A percentile compares a stretch with the other conserved stretches of the same genome.
Evolutionary conservation across 2,329 filamentous ascomycete species (phyloP).

Genomic region (Zasmidium citrigriseum): DNA sequence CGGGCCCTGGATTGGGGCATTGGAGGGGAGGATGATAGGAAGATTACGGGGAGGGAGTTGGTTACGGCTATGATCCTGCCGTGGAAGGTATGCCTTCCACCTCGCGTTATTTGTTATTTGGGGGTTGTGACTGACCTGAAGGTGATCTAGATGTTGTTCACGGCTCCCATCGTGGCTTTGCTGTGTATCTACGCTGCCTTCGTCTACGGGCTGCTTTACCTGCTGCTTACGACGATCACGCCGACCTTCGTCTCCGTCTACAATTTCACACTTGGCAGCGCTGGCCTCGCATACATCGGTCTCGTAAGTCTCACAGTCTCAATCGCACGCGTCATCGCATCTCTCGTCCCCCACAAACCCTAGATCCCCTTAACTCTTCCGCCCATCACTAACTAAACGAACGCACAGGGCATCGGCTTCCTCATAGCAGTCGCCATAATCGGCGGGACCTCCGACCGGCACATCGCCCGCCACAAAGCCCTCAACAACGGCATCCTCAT

Average conservation of each 20-base stretch:
- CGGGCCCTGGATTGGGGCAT: not conserved
- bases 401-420: conserved; percentile 1
- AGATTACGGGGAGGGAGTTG: not conserved
- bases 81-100: not conserved
- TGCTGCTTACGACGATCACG: conserved; percentile 14
- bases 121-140: not conserved
- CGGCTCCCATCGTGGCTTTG: conserved; percentile 20
- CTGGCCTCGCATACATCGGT: conserved; percentile 15
- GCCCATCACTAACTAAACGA: too few species aligned
- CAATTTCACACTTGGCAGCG: conserved; percentile 11
- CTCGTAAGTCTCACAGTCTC: not conserved
- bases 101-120: not conserved
- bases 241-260: conserved; percentile 14
- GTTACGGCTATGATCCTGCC: not conserved
- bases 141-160: conserved; percentile 20
- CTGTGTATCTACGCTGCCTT: conserved; percentile 22
- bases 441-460: not conserved
- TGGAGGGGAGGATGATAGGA: not conserved
- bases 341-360: too few species aligned
- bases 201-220: conserved; percentile 24
- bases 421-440: conserved; percentile 2
- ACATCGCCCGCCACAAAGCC: not conserved
- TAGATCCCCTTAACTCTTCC: not conserved
- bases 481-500: not conserved
- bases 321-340: too few species aligned